A percentile compares a stretch with the other conserved stretches of the same genome.
Evolutionary conservation across 306 rosid species (phyloP).

Genomic region (Dicorynia guianensis): DNA sequence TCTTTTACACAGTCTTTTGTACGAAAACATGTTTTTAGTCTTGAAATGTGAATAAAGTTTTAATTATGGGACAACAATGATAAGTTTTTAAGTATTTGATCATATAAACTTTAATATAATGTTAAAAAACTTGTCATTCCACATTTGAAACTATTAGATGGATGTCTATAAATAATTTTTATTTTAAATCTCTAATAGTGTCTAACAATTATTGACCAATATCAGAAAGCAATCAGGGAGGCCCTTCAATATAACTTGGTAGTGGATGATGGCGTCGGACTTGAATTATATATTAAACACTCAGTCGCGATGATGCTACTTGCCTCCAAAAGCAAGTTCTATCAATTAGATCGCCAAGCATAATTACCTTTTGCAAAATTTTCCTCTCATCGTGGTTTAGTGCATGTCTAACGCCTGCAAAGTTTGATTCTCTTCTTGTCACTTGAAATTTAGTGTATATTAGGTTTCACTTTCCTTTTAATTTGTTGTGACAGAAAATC

Average conservation of each 20-base stretch:
- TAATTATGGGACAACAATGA: too few relatives aligned
- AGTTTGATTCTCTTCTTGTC: conserved; percentile 58
- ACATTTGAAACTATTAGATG: too few relatives aligned
- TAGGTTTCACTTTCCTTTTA: conserved; percentile 37
- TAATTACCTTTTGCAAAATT: conserved; percentile 37
- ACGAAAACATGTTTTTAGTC: too few relatives aligned
- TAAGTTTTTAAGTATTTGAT: too few relatives aligned
- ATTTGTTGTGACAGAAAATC: conserved; percentile 25
- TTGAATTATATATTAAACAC: conserved; percentile 18
- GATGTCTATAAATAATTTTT: too few relatives aligned
- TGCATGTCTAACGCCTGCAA: conserved; percentile 52
- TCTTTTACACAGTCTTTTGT: too few relatives aligned
- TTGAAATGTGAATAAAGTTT: too few relatives aligned
- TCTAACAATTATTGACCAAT: conserved; percentile 13
- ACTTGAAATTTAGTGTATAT: conserved; percentile 47
- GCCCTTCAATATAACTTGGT: neutral
- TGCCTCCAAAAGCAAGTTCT: conserved; percentile 56
- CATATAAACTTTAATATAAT: too few relatives aligned
- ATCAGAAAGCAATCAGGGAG: neutral
- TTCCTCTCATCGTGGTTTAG: conserved; percentile 48
- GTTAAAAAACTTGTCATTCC: too few relatives aligned
- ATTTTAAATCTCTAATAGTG: too few relatives aligned
- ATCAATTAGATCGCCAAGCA: conserved; percentile 48
- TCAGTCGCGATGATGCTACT: conserved; percentile 54
- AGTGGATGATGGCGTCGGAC: conserved; percentile 41